Evolutionary conservation across 108 stramenopile genomes (phyloP).

Genomic region (Skeletonema menzelii): DNA sequence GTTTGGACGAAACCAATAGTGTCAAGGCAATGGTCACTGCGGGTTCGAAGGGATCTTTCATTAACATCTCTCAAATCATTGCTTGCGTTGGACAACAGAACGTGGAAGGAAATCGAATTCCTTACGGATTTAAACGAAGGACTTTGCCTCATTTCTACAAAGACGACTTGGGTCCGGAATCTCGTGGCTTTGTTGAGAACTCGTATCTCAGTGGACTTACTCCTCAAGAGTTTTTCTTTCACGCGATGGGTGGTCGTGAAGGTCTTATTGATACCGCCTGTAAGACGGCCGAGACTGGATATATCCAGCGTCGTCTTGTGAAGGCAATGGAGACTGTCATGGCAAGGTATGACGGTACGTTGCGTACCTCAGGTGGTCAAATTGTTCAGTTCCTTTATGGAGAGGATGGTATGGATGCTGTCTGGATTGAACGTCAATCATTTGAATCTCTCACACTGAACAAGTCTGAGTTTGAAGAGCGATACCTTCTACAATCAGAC

Average conservation of each 20-base stretch:
- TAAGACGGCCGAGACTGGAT: constrained; percentile 99
- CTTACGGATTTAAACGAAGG: constrained; percentile 96
- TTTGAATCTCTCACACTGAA: constrained; percentile 88
- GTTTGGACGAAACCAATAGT: constrained; percentile 93
- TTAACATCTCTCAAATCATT: constrained; percentile 99
- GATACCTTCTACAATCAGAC: constrained; percentile 73
- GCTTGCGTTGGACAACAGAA: constrained; percentile 99
- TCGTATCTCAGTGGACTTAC: constrained; percentile 96
- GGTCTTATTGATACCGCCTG: constrained; percentile 99
- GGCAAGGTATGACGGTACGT: constrained; percentile 97
- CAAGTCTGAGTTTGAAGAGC: constrained; percentile 79
- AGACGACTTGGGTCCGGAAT: constrained; percentile 98
- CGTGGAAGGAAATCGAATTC: constrained; percentile 98
- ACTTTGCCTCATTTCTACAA: constrained; percentile 99
- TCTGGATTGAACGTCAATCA: constrained; percentile 96
- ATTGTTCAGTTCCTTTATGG: constrained; percentile 99
- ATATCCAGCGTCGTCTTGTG: constrained; percentile 98
- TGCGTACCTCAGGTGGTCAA: constrained; percentile 90
- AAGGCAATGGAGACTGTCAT: constrained; percentile 99
- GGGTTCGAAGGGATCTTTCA: constrained; percentile 97
- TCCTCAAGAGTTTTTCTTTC: constrained; percentile 99
- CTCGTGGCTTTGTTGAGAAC: constrained; percentile 99
- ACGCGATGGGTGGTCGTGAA: constrained; percentile 99
- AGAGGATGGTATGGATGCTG: constrained; percentile 99
- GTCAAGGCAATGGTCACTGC: constrained; percentile 98